Conservation (phyloP, 2,329 filamentous ascomycete species). For the Arachnopeziza araneosa region DNA sequence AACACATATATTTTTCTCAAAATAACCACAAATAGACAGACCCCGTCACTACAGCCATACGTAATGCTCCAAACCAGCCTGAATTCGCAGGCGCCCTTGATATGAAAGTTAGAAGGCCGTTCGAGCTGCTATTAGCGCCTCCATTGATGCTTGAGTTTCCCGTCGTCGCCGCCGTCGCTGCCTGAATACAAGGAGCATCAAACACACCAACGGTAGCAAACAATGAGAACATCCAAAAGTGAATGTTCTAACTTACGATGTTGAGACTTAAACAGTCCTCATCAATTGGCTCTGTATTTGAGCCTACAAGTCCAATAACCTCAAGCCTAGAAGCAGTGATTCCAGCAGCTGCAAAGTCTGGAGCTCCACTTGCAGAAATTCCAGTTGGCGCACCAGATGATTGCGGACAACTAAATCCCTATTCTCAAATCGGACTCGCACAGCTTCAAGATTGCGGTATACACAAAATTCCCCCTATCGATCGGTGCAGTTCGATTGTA, state of each 20-base stretch:
- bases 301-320: neutral
- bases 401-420: neutral
- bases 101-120: neutral
- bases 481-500: neutral
- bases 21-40: no score
- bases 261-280: conserved; percentile 35
- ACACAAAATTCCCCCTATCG: neutral
- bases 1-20: no score
- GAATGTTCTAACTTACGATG: conserved; percentile 21
- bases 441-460: neutral
- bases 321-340: neutral
- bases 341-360: neutral
- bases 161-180: neutral
- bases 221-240: conserved; percentile 36
- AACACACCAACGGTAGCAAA: conserved; percentile 21
- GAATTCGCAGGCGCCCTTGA: neutral
- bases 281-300: neutral
- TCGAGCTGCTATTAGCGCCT: neutral
- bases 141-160: neutral
- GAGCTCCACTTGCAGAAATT: neutral
- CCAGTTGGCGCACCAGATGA: neutral
- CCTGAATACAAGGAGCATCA: conserved; percentile 13
- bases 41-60: no score
- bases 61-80: neutral
- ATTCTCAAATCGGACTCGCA: neutral